phyloP scores from a whole-genome alignment of 2,329 filamentous ascomycete species.

The Pestalotiopsis sp. region DNA sequence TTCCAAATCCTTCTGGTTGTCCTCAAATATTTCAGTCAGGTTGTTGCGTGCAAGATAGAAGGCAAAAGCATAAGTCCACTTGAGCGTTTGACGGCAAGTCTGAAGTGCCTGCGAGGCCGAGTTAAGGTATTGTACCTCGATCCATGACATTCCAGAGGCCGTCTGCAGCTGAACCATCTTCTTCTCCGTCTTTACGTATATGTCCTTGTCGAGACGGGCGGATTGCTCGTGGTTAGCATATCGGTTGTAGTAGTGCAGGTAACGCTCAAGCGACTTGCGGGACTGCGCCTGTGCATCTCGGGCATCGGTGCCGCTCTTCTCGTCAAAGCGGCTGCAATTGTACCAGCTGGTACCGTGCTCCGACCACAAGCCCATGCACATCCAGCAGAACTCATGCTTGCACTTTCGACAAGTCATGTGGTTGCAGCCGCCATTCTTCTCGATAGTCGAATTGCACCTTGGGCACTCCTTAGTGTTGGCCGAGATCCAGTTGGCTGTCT shows the following conservation, averaged over 20 bases:
- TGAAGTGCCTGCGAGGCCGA: conserved; percentile 91
- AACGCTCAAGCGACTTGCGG: conserved; percentile 89
- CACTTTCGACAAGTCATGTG: conserved; percentile 43
- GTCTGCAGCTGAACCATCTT: conserved; percentile 98
- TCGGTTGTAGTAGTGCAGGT: conserved; percentile 97
- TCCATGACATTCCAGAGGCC: conserved; percentile 96
- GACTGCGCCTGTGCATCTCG: conserved; percentile 91
- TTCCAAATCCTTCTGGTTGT: conserved; percentile 97
- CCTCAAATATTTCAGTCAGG: conserved; percentile 94
- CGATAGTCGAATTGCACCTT: conserved; percentile 93
- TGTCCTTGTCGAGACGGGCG: conserved; percentile 93
- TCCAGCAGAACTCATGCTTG: conserved; percentile 77
- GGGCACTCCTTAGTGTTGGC: conserved; percentile 99
- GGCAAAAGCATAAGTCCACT: conserved; percentile 99
- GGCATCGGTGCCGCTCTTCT: conserved; percentile 90
- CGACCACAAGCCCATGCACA: conserved; percentile 99
- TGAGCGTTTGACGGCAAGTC: conserved; percentile 95
- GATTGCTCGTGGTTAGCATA: conserved; percentile 99
- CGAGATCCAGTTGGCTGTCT: conserved; percentile 99
- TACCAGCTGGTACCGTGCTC: conserved; percentile 99
- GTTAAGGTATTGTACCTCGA: conserved; percentile 96
- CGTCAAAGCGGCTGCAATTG: conserved; percentile 96
- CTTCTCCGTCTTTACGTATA: conserved; percentile 95
- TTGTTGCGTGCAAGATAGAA: conserved; percentile 98
- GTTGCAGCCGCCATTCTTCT: conserved; percentile 75